Base-by-base conservation (phyloP, 1,284 basidiomycete species). In the Ceratobasidium sp. region DNA sequence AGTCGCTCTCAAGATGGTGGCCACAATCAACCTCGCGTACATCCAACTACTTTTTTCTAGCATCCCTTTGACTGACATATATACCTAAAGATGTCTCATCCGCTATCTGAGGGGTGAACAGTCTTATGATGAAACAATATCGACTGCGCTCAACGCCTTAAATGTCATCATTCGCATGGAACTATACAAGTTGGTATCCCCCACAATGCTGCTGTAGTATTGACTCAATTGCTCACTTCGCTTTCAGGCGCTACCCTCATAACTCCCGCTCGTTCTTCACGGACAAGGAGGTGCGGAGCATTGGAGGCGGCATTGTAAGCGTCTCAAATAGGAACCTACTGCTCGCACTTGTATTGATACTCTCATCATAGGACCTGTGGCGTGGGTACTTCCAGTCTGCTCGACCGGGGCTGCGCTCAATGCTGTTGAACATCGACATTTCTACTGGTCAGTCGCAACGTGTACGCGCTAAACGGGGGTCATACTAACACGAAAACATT, bases 231-330 rank as follows among this genome's bases (percentile, higher is more conserved):
- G n/a, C n/a, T n/a, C 19, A 47, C 11, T 15, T 17, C 17, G 33
- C n/a, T 11, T 62, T 4, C 48, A 81, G 80, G 65, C 87, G 86
- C 44, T 91, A 90, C 75, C 90, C 91, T 0, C 91, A 91, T 83
- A 93, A 93, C 77, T 86, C 89, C 11, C 86, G 91, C 1, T 92
- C 91, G 0, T 93, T 94, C 82, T 94, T 93, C 80, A 92, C 91
- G 0, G 82, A 88, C 74, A 81, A 82, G 1, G 92, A 91, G 77
- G 88, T 85, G 14, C 87, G 87, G 78, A 85, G 89, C 75, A 91
- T 94, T 9, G 91, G 92, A 2, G 78, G 82, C 2, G 92, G 92
- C 0, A 84, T 94, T 24, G 85, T 89, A 56, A 83, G 93, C 2
- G 19, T 91, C 77, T 93, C 81, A 91, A 92, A 80, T 56, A n/a